Base-by-base conservation (phyloP, 345 rosid genomes). In the Populus davidiana region DNA sequence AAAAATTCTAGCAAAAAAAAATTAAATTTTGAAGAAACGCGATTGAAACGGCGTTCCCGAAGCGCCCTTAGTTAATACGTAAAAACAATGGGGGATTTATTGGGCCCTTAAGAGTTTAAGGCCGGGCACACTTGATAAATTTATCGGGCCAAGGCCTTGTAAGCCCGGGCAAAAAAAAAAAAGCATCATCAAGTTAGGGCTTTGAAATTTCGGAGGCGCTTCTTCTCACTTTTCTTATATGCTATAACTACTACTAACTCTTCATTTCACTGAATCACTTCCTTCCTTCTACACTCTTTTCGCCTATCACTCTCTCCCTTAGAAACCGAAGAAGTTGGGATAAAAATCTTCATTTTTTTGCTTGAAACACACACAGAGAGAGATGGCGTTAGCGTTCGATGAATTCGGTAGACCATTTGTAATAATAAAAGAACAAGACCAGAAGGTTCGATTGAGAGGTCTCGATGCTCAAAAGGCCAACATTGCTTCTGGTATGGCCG, bases 401-500 rank as follows among this genome's bases (percentile, higher is more conserved):
- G 99, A 96, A 88, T 96, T 59, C 72, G 98, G 99, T 7, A 85
- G 98, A 62, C 97, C 99, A 70, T 93, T 93, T 80, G 87, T 93
- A 39, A 88, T 93, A 36, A 75, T 93, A 63, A 91, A 83, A 80
- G 94, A 93, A 80, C 97, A 91, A 41, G 97, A 90, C 62, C 91
- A 89, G 72, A 93, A 91, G 89, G 81, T 90, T 39, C 88, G 98
- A 74, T 83, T 93, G 78, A 69, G 94, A 27, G 99, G 98, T 67
- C 89, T 93, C 85, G 97, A 96, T 78, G 97, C 98, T 70, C 99
- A 96, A 81, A 93, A 89, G 75, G 90, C 99, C 74, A 96, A 96
- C 89, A 90, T 93, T 69, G 87, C 99, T 65, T 97, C 98, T 11
- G 99, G 94, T 0, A 96, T 78, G 75, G 94, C 99, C 2, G 98